phyloP scores from a whole-genome alignment of 345 rosid species.

The Aquilaria yunnanensis region DNA sequence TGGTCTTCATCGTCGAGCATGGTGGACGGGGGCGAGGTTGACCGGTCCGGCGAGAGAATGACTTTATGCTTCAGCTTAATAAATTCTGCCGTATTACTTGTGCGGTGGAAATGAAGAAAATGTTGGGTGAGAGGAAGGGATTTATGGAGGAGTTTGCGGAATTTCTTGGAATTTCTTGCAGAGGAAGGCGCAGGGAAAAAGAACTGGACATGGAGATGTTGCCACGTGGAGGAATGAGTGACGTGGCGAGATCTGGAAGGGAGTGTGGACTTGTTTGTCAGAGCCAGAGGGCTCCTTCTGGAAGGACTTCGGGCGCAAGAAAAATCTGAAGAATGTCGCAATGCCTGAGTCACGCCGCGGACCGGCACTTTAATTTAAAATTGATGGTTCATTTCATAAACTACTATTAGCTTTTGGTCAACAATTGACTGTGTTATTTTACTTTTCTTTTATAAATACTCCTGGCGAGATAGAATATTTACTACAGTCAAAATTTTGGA shows the following conservation, averaged over 20 bases:
- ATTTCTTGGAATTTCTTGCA: constrained; percentile 29
- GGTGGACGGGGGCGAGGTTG: background rate
- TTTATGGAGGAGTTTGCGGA: background rate
- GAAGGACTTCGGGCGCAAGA: constrained; percentile 13
- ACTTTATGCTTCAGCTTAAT: background rate
- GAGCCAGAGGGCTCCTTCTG: background rate
- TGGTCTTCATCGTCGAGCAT: constrained; percentile 15
- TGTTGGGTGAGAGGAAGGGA: background rate
- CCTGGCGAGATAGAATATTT: no score
- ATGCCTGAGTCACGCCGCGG: no score
- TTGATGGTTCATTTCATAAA: no score
- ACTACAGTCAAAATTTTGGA: no score
- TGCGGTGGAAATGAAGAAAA: constrained; percentile 8
- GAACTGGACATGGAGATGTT: background rate
- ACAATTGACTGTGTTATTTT: no score
- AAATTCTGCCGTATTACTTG: background rate
- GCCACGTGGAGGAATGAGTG: constrained; percentile 11
- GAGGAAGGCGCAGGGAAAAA: constrained; percentile 17
- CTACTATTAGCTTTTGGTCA: no score
- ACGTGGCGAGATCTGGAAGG: constrained; percentile 23
- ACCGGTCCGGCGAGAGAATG: background rate
- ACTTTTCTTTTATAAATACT: no score
- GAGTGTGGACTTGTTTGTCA: background rate
- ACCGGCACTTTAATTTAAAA: no score
- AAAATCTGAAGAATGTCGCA: background rate